Evolutionary conservation across 1,284 basidiomycete genomes (phyloP).

Genomic region (Boletus semigastroideus): DNA sequence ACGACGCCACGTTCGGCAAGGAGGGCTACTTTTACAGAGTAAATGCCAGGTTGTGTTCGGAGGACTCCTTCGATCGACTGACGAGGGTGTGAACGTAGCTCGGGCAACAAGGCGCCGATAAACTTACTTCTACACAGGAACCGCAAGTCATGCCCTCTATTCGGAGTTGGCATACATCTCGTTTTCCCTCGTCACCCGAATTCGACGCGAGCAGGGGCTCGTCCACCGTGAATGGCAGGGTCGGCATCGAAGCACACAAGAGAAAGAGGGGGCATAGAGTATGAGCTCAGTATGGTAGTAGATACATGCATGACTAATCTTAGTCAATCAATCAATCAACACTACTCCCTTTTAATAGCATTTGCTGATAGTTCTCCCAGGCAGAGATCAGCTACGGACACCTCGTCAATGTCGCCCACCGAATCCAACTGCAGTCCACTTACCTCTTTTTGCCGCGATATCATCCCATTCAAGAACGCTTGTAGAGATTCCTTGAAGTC

Average conservation of each 20-base stretch:
- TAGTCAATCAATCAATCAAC: not conserved
- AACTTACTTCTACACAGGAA: slow-evolving; percentile 81
- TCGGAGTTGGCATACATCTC: slow-evolving; percentile 64
- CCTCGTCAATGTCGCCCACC: not conserved
- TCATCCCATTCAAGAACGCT: slow-evolving; percentile 80
- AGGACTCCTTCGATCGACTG: slow-evolving; percentile 94
- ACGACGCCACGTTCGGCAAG: slow-evolving; percentile 91
- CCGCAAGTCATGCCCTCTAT: slow-evolving; percentile 94
- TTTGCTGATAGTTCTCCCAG: slow-evolving; percentile 77
- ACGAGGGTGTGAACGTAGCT: not conserved
- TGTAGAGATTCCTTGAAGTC: slow-evolving; percentile 83
- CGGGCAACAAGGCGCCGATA: not conserved
- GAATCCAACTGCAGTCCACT: slow-evolving; percentile 21
- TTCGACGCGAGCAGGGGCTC: slow-evolving; percentile 37
- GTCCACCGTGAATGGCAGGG: slow-evolving; percentile 25
- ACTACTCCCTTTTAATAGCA: slow-evolving; percentile 53
- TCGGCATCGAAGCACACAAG: slow-evolving; percentile 9
- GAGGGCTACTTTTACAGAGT: slow-evolving; percentile 88
- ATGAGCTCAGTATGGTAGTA: too few species aligned
- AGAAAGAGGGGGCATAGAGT: too few species aligned
- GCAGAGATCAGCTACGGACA: slow-evolving; percentile 55
- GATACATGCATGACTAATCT: too few species aligned
- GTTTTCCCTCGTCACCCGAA: slow-evolving; percentile 11
- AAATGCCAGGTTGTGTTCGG: slow-evolving; percentile 80
- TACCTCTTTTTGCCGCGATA: slow-evolving; percentile 79